Percentiles rank a stretch among this genome's conserved stretches.
Evolutionary conservation across 2,329 filamentous ascomycete species (phyloP).

Genomic region (Harringtonia lauricola): DNA sequence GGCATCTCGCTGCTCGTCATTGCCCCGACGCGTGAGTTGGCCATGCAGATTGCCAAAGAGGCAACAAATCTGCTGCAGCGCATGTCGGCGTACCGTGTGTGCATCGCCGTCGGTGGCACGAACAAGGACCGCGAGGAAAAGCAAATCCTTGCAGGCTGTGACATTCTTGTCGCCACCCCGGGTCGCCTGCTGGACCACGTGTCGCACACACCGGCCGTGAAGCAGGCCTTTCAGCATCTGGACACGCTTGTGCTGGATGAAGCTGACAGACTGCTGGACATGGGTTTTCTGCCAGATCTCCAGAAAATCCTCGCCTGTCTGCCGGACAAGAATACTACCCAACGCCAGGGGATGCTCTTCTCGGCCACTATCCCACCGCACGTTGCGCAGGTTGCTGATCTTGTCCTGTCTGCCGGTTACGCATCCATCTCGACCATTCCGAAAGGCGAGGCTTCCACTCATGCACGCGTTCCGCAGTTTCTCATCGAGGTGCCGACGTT

Average conservation of each 20-base stretch:
- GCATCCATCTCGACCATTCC: conserved; percentile 73
- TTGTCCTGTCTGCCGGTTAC: conserved; percentile 60
- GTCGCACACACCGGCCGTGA: conserved; percentile 57
- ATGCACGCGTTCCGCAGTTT: conserved; percentile 65
- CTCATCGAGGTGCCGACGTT: conserved; percentile 58
- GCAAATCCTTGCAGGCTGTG: conserved; percentile 60
- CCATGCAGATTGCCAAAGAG: conserved; percentile 60
- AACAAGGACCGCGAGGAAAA: conserved; percentile 65
- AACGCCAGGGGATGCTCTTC: conserved; percentile 69
- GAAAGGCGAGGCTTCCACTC: conserved; percentile 64
- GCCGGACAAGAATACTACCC: conserved; percentile 46
- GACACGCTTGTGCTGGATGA: conserved; percentile 78
- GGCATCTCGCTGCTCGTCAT: conserved; percentile 51
- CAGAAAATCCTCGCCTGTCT: conserved; percentile 66
- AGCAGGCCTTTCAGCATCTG: conserved; percentile 54
- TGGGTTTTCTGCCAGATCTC: conserved; percentile 72
- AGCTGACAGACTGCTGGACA: conserved; percentile 70
- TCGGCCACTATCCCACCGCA: conserved; percentile 74
- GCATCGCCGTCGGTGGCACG: conserved; percentile 67
- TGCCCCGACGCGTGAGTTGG: conserved; percentile 60
- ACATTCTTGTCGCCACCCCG: conserved; percentile 72
- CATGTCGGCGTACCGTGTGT: conserved; percentile 63
- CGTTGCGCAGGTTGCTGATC: conserved; percentile 61
- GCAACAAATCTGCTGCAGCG: conserved; percentile 60
- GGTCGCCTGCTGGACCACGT: conserved; percentile 72